A percentile compares a stretch with the other conserved stretches of the same genome.
Conservation (phyloP, 768 basidiomycete genomes). For the Lentinula boryana region DNA sequence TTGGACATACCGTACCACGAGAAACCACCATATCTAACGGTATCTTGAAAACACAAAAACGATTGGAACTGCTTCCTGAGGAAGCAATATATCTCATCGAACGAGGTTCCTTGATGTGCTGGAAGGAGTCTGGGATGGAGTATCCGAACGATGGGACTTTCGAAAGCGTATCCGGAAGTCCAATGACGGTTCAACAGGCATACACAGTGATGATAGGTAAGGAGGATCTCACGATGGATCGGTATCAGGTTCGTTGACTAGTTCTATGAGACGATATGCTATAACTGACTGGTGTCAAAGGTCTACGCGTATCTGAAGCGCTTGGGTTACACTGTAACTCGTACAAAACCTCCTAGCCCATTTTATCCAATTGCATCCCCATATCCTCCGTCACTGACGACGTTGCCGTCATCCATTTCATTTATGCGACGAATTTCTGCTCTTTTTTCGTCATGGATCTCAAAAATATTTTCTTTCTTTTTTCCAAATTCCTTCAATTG, state of each 20-base stretch:
- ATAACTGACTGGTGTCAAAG: constrained; percentile 31
- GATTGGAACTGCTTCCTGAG: constrained; percentile 87
- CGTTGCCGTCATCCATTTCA: constrained; percentile 14
- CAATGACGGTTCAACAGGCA: constrained; percentile 91
- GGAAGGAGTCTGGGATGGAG: constrained; percentile 44
- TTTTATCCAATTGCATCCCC: constrained; percentile 48
- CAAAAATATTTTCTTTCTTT: constrained; percentile 20
- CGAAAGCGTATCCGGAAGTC: constrained; percentile 47
- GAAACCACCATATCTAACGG: constrained; percentile 24
- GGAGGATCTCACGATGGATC: constrained; percentile 74
- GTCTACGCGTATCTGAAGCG: constrained; percentile 91
- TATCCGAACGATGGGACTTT: constrained; percentile 4
- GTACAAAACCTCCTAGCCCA: constrained; percentile 56
- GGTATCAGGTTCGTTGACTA: constrained; percentile 65
- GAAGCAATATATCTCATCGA: constrained; percentile 94
- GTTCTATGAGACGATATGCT: neutral
- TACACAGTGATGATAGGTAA: constrained; percentile 80
- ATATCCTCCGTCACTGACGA: constrained; percentile 10
- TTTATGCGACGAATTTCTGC: constrained; percentile 28
- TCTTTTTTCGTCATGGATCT: constrained; percentile 26
- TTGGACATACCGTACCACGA: constrained; percentile 76
- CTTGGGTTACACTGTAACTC: constrained; percentile 82
- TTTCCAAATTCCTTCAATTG: constrained; percentile 41
- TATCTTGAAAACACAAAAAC: constrained; percentile 46
- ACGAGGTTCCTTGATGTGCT: constrained; percentile 82